A percentile compares a stretch with the other conserved stretches of the same genome.
Evolutionary conservation across 768 basidiomycete species (phyloP).

Genomic region (Melanogaster broomeanus): DNA sequence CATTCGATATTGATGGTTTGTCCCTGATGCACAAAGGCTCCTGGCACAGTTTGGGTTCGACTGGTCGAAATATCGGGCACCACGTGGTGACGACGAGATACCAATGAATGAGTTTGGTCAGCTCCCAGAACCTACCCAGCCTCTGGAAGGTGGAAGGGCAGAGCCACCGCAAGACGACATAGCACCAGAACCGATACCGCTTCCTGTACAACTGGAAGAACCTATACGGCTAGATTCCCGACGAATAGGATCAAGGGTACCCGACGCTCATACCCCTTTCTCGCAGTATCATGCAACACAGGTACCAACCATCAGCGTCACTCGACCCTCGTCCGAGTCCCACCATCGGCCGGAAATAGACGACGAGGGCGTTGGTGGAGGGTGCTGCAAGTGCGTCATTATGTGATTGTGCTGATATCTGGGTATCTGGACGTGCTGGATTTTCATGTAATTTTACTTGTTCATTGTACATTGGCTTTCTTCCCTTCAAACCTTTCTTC

Average conservation of each 20-base stretch:
- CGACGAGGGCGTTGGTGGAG: constrained; percentile 50
- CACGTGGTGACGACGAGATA: constrained; percentile 47
- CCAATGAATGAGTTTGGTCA: constrained; percentile 69
- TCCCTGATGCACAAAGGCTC: constrained; percentile 50
- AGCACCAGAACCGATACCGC: constrained; percentile 13
- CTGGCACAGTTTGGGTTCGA: constrained; percentile 85
- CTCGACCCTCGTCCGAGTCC: constrained; percentile 30
- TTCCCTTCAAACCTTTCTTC: constrained; percentile 5
- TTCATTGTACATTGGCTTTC: constrained; percentile 18
- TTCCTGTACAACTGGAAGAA: constrained; percentile 30
- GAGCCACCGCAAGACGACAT: background rate
- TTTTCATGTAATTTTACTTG: constrained; percentile 23
- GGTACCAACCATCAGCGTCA: constrained; percentile 36
- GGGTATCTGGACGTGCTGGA: constrained; percentile 23
- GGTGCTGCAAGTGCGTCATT: constrained; percentile 81
- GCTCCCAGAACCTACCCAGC: constrained; percentile 29
- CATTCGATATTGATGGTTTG: constrained; percentile 2
- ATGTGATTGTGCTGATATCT: constrained; percentile 57
- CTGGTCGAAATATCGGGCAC: constrained; percentile 64
- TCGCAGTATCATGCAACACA: constrained; percentile 46
- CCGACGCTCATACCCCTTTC: constrained; percentile 63
- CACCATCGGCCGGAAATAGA: constrained; percentile 30
- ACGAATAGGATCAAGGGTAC: constrained; percentile 25
- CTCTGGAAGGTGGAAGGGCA: constrained; percentile 10
- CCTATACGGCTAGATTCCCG: constrained; percentile 26